These are phyloP conservation scores for Acorus calamus DNA, from an alignment of 106 monocot species.

Conservation along the genomic window DNA sequence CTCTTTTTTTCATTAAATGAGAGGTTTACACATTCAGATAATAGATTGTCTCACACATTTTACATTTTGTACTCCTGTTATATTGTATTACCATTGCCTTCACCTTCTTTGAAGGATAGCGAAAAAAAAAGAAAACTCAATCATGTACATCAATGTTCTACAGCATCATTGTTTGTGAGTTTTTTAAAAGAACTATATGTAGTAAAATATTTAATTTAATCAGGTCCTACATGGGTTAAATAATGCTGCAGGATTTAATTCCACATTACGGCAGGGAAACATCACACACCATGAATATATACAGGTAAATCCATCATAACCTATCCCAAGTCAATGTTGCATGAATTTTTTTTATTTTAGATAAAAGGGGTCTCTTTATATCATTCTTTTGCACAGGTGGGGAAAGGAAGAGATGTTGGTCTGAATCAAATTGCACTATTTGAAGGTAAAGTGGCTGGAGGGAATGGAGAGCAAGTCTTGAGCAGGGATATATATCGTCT, in stretches of 20 bases:
- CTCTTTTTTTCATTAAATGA: too few relatives aligned
- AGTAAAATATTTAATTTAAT: too few relatives aligned
- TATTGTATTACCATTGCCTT: too few relatives aligned
- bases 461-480: constrained; percentile 94
- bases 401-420: constrained; percentile 96
- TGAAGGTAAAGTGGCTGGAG: constrained; percentile 97
- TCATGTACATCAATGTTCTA: too few relatives aligned
- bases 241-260: constrained; percentile 74
- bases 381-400: constrained; percentile 42
- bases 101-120: too few relatives aligned
- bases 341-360: neutral
- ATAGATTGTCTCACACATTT: too few relatives aligned
- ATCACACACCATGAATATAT: constrained; percentile 98
- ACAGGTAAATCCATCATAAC: constrained; percentile 35
- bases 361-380: constrained; percentile 6
- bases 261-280: constrained; percentile 89
- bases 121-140: too few relatives aligned
- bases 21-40: too few relatives aligned
- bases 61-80: too few relatives aligned
- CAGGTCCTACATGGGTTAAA: neutral
- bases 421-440: constrained; percentile 94
- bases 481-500: constrained; percentile 90
- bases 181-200: too few relatives aligned
- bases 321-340: too few relatives aligned
- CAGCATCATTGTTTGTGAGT: too few relatives aligned